Evolutionary conservation across 2,329 filamentous ascomycete genomes (phyloP), one percentile per base, ranked within the genome.

Genomic region (Sclerotinia sclerotiorum): DNA sequence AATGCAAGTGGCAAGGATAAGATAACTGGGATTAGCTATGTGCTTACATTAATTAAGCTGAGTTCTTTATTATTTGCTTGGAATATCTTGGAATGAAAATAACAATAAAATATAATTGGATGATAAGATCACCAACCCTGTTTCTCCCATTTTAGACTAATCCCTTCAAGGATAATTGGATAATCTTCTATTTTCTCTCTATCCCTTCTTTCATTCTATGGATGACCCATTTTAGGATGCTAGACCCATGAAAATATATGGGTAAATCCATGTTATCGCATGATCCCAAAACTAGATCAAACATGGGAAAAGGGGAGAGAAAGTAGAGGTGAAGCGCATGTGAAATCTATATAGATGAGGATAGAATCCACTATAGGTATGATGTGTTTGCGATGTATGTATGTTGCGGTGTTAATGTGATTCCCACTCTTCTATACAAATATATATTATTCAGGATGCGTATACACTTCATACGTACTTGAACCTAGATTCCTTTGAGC

Each of bases 181-280:
- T 46, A n/a, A 19, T 65, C 24, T 46, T 56, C 49, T 19, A 17
- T 65, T 55, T 27, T 56, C 62, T 24, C 42, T 56, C 62, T 24
- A 29, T 56, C 35, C 62, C 62, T 65, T 65, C 62, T 65, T 65
- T 65, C 11, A 54, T 65, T 65, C 62, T 27, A 61, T 61, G 42
- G 27, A 32, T 27, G n/a, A 32, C 42, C 57, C 35, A 46, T 65
- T 42, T 61, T 61, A 64, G 44, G 32, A 64, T 64, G 48, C 32
- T 39, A 32, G 46, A 64, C 46, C 48, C 46, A 64, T 35, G 17
- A 52, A 39, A 17, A 52, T 35, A 39, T n/a, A 44, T 65, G 62
- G 48, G 21, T 48, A 48, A 52, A 52, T 27, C 46, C n/a, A 42
- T 64, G 35, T 44, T 42, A 63, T 56, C 62, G 62, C 62, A 65